phyloP scores from a whole-genome alignment of 208 protist genomes.

The Acanthamoeba castellanii region DNA sequence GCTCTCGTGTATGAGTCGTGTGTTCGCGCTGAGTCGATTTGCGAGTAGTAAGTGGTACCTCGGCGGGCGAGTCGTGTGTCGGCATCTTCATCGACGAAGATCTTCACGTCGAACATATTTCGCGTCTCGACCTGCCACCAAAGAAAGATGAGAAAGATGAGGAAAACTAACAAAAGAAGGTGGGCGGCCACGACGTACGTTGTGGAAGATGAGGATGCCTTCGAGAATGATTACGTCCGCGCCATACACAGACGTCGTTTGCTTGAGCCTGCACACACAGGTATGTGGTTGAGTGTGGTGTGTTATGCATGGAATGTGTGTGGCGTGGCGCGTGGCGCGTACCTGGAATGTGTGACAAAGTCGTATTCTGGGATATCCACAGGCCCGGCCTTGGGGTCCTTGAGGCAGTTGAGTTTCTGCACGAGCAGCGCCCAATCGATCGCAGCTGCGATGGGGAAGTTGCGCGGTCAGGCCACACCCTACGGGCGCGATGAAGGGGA shows the following conservation, averaged over 20 bases:
- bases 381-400: not conserved
- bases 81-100: constrained; percentile 94
- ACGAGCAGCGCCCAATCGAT: constrained; percentile 61
- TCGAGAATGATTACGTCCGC: constrained; percentile 94
- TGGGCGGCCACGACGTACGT: not conserved
- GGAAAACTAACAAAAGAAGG: not conserved
- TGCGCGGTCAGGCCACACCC: too few species aligned
- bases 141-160: not conserved
- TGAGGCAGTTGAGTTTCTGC: constrained; percentile 2
- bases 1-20: too few species aligned
- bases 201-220: constrained; percentile 93
- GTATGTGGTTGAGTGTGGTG: not conserved
- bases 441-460: not conserved
- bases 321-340: not conserved
- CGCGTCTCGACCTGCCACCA: constrained; percentile 79
- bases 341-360: constrained; percentile 90
- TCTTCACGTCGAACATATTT: constrained; percentile 91
- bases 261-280: constrained; percentile 62
- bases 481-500: not conserved
- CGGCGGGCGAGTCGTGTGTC: constrained; percentile 93
- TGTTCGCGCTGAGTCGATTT: too few species aligned
- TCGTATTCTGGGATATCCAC: constrained; percentile 94
- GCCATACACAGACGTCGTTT: constrained; percentile 81
- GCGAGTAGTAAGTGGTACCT: constrained; percentile 51
- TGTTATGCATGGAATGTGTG: not conserved